Evolutionary conservation across 768 basidiomycete genomes (phyloP).

Genomic region (Obba rivulosa): DNA sequence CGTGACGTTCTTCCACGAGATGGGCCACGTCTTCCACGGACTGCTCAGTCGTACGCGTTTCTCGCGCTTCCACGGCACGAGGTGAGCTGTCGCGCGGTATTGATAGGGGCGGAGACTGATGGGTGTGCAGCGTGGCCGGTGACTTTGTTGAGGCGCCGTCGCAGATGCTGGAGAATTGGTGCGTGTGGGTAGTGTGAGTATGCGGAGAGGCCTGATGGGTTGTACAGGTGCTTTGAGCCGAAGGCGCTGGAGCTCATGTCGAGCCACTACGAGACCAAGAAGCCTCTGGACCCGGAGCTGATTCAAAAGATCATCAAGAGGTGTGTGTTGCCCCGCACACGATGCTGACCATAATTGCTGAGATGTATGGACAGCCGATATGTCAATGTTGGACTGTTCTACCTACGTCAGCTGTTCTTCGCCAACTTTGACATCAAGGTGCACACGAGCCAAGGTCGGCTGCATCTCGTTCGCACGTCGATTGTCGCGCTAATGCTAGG

Average conservation of each 20-base stretch:
- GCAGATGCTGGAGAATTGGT: slow-evolving; percentile 94
- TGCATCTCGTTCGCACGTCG: neutral
- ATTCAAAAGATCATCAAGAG: slow-evolving; percentile 81
- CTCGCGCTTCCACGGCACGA: slow-evolving; percentile 78
- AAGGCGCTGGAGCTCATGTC: slow-evolving; percentile 70
- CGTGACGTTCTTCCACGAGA: slow-evolving; percentile 90
- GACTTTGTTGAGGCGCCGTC: slow-evolving; percentile 90
- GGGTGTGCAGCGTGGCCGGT: slow-evolving; percentile 23
- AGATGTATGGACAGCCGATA: slow-evolving; percentile 36
- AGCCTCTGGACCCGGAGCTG: slow-evolving; percentile 63
- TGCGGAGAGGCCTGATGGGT: neutral
- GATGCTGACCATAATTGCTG: neutral
- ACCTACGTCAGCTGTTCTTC: slow-evolving; percentile 81
- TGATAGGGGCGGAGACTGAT: neutral
- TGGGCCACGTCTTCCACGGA: slow-evolving; percentile 52
- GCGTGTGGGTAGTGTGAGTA: slow-evolving; percentile 1
- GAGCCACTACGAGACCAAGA: slow-evolving; percentile 27
- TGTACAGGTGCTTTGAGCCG: slow-evolving; percentile 74
- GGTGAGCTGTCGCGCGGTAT: slow-evolving; percentile 25
- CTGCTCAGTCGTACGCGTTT: slow-evolving; percentile 67
- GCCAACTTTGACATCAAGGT: slow-evolving; percentile 74
- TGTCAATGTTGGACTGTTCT: slow-evolving; percentile 78
- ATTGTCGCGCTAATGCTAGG: too few relatives aligned
- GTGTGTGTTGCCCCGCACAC: slow-evolving; percentile 25
- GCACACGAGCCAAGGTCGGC: slow-evolving; percentile 60